These are phyloP conservation scores for Jackrogersella minutella DNA, from an alignment of 495 filamentous ascomycete species.

Conservation along the genomic window DNA sequence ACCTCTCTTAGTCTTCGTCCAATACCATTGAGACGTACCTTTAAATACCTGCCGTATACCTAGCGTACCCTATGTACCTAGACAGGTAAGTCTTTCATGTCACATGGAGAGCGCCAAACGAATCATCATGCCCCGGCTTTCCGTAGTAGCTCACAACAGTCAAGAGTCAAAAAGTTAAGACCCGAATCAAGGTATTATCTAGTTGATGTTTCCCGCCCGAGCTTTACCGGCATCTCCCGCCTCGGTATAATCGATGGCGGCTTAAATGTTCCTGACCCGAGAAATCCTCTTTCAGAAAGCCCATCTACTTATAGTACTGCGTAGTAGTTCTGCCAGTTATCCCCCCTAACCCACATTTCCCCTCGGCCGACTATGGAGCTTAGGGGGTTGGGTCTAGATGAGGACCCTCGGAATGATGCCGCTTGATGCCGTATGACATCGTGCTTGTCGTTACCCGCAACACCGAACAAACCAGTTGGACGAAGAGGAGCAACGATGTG, in stretches of 20 bases:
- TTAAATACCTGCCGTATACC: too few relatives aligned
- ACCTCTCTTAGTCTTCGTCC: not conserved
- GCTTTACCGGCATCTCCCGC: slow-evolving; percentile 44
- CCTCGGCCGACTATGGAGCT: slow-evolving; percentile 36
- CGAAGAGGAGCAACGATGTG: slow-evolving; percentile 9
- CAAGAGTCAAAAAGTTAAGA: too few relatives aligned
- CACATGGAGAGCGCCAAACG: slow-evolving; percentile 23
- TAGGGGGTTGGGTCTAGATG: slow-evolving; percentile 24
- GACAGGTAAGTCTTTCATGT: not conserved
- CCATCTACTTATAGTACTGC: too few relatives aligned
- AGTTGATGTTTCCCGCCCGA: slow-evolving; percentile 36
- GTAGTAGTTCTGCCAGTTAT: too few relatives aligned
- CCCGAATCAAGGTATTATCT: slow-evolving; percentile 10
- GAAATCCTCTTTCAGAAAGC: slow-evolving; percentile 42
- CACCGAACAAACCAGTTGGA: slow-evolving; percentile 31
- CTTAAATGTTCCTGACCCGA: slow-evolving; percentile 40
- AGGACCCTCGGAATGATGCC: slow-evolving; percentile 19
- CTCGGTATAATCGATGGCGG: slow-evolving; percentile 37
- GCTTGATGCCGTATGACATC: slow-evolving; percentile 38
- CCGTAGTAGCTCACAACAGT: slow-evolving; percentile 14
- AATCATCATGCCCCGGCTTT: slow-evolving; percentile 9
- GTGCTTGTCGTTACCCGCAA: slow-evolving; percentile 36
- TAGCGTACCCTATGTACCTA: not conserved
- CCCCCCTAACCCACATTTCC: slow-evolving; percentile 34
- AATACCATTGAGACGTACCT: not conserved